Evolutionary conservation across 257 asterid genomes (phyloP).

Genomic region (Nicotiana noctiflora): DNA sequence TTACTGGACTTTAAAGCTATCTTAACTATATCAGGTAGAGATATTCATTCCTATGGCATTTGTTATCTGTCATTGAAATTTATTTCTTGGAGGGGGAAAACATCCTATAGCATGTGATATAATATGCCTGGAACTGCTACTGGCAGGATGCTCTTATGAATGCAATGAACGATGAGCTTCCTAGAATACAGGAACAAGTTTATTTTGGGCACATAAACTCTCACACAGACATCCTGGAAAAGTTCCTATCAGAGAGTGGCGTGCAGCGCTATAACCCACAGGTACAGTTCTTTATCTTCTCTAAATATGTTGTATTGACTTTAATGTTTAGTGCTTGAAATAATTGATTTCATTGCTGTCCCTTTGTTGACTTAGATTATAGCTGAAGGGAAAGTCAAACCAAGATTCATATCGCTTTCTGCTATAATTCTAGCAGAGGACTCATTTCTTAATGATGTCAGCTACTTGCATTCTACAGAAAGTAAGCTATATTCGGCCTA

Average conservation of each 20-base stretch:
- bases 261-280: slow-evolving; percentile 86
- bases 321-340: neutral
- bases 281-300: slow-evolving; percentile 34
- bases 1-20: neutral
- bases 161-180: slow-evolving; percentile 97
- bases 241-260: slow-evolving; percentile 84
- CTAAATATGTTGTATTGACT: neutral
- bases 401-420: slow-evolving; percentile 65
- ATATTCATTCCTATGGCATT: neutral
- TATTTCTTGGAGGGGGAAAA: neutral
- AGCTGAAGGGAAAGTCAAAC: slow-evolving; percentile 81
- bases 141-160: slow-evolving; percentile 78
- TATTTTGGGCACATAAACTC: slow-evolving; percentile 87
- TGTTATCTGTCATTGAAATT: neutral
- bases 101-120: neutral
- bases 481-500: slow-evolving; percentile 48
- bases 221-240: slow-evolving; percentile 82
- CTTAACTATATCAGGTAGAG: neutral
- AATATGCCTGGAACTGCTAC: slow-evolving; percentile 16
- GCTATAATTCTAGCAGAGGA: slow-evolving; percentile 52
- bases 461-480: slow-evolving; percentile 74
- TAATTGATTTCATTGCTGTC: slow-evolving; percentile 4
- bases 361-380: slow-evolving; percentile 56
- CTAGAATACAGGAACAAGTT: slow-evolving; percentile 96
- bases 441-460: slow-evolving; percentile 53